Evolutionary conservation across 331 rosid genomes (phyloP).

Genomic region (Rhamnella rubrinervis): DNA sequence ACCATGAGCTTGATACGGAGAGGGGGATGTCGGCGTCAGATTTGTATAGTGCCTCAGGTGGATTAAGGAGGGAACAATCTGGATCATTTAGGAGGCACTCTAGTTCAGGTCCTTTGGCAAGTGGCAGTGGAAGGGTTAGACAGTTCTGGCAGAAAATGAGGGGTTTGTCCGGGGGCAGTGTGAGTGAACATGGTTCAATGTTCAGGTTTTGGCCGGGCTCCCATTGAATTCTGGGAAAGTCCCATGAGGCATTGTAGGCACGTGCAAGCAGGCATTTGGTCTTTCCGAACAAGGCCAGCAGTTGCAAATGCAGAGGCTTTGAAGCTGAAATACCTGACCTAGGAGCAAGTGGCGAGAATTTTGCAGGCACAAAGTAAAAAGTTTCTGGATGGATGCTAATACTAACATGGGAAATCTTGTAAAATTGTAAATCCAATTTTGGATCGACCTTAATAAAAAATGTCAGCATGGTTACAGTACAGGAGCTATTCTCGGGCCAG

Average conservation of each 20-base stretch:
- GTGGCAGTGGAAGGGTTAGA: conserved; percentile 39
- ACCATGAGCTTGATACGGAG: conserved; percentile 44
- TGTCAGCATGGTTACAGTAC: conserved; percentile 1
- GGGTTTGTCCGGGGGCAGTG: conserved; percentile 69
- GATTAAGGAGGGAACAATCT: conserved; percentile 41
- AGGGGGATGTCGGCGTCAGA: conserved; percentile 57
- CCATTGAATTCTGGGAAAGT: conserved; percentile 14
- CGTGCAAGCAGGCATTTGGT: conserved; percentile 6
- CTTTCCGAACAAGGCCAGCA: too few relatives aligned
- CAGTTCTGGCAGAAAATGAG: conserved; percentile 66
- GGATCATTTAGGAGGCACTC: conserved; percentile 68
- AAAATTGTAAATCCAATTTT: conserved; percentile 24
- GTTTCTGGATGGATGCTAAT: conserved; percentile 19
- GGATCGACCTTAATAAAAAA: conserved; percentile 1
- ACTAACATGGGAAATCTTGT: neutral
- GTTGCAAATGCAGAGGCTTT: too few relatives aligned
- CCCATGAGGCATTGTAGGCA: neutral
- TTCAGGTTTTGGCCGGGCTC: conserved; percentile 50
- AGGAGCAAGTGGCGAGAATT: too few relatives aligned
- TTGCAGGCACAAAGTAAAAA: too few relatives aligned
- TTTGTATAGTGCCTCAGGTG: conserved; percentile 43
- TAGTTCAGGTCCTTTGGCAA: conserved; percentile 66
- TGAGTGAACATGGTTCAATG: conserved; percentile 70
- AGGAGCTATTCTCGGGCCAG: conserved; percentile 13
- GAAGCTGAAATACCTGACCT: too few relatives aligned